Evolutionary conservation across 2,329 filamentous ascomycete species (phyloP).

Genomic region (Alternaria gansuensis): DNA sequence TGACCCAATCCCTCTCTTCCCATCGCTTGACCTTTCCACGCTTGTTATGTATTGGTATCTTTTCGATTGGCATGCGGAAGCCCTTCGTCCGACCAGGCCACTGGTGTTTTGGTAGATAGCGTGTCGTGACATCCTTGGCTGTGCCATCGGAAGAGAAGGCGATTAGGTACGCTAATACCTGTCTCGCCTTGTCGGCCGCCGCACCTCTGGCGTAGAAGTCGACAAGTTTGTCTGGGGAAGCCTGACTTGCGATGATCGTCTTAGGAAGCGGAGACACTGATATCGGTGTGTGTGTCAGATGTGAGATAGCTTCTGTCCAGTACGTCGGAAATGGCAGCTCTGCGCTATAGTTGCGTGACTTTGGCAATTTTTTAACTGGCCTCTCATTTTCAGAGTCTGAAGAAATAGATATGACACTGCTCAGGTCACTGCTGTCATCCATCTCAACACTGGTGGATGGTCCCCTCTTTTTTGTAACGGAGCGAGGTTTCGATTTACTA

Average conservation of each 20-base stretch:
- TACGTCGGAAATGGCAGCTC: constrained; percentile 88
- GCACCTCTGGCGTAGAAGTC: constrained; percentile 83
- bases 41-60: constrained; percentile 79
- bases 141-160: constrained; percentile 84
- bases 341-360: constrained; percentile 68
- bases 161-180: constrained; percentile 89
- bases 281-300: constrained; percentile 79
- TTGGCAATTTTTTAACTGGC: constrained; percentile 54
- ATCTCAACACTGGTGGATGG: constrained; percentile 21
- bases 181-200: constrained; percentile 84
- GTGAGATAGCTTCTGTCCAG: constrained; percentile 90
- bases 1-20: constrained; percentile 89
- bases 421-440: constrained; percentile 58
- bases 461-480: constrained; percentile 14
- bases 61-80: constrained; percentile 78
- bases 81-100: constrained; percentile 93
- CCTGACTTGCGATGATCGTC: constrained; percentile 62
- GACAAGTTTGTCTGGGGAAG: constrained; percentile 74
- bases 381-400: constrained; percentile 63
- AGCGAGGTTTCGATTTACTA: constrained; percentile 13
- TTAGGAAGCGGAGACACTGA: constrained; percentile 76
- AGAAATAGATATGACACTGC: constrained; percentile 55
- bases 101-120: constrained; percentile 83
- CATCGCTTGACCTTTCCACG: constrained; percentile 79
- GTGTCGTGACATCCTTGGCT: constrained; percentile 91